Conservation (phyloP, 345 rosid species). For the Citrus australasica region DNA sequence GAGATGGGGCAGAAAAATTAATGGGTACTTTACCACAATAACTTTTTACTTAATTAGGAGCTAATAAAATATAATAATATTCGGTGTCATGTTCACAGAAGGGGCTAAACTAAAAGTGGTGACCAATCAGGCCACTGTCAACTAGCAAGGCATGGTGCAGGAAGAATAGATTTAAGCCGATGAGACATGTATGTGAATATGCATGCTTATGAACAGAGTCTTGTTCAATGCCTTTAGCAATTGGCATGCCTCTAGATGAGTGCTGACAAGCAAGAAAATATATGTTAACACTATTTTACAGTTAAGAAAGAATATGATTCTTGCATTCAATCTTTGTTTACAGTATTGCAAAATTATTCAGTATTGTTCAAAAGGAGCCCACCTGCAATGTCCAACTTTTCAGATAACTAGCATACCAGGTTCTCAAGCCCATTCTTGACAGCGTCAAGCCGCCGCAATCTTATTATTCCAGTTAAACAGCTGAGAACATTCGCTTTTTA, state of each 20-base stretch:
- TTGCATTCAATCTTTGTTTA: constrained; percentile 6
- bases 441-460: constrained; percentile 66
- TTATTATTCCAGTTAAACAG: constrained; percentile 14
- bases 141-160: neutral
- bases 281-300: neutral
- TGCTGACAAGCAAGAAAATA: neutral
- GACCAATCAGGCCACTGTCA: neutral
- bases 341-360: neutral
- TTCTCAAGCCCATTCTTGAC: constrained; percentile 13
- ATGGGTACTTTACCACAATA: neutral
- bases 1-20: neutral
- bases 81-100: neutral
- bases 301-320: constrained; percentile 9
- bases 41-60: neutral
- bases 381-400: neutral
- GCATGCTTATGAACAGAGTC: neutral
- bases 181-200: neutral
- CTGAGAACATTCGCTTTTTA: constrained; percentile 29
- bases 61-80: neutral
- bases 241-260: neutral
- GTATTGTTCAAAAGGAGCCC: constrained; percentile 3
- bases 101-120: neutral
- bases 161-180: neutral
- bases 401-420: neutral
- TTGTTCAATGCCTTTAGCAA: neutral